Evolutionary conservation across 1,139 yeast genomes (phyloP).

Genomic region (Saccharomyces hybrid): DNA sequence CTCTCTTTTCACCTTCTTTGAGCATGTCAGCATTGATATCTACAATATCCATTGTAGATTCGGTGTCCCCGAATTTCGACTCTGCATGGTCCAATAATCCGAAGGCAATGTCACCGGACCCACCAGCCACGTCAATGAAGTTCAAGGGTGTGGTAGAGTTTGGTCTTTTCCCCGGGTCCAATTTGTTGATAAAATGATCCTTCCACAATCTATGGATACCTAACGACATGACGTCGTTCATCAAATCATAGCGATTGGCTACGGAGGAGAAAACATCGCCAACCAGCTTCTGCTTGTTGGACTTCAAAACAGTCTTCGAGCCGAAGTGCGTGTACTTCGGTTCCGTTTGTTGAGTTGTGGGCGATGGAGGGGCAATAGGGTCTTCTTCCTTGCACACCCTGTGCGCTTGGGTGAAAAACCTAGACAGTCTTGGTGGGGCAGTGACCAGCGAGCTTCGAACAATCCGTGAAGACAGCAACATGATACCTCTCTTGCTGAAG

Average conservation of each 20-base stretch:
- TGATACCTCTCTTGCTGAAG: background rate
- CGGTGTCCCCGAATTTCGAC: conserved; percentile 62
- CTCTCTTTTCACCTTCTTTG: conserved; percentile 78
- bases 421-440: background rate
- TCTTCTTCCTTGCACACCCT: conserved; percentile 7
- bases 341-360: background rate
- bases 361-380: conserved; percentile 31
- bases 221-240: conserved; percentile 97
- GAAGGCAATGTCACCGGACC: conserved; percentile 97
- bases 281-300: conserved; percentile 79
- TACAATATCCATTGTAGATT: conserved; percentile 79
- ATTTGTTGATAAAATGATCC: conserved; percentile 72
- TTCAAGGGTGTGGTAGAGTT: conserved; percentile 71
- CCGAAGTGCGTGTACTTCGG: conserved; percentile 71
- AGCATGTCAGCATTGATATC: conserved; percentile 97
- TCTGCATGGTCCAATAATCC: conserved; percentile 90
- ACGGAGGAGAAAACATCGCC: conserved; percentile 89
- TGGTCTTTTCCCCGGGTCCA: conserved; percentile 92
- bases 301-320: conserved; percentile 69
- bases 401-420: background rate
- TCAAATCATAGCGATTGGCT: conserved; percentile 86
- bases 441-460: background rate
- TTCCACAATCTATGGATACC: conserved; percentile 97
- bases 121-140: conserved; percentile 96
- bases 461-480: background rate